A percentile compares a stretch with the other conserved stretches of the same genome.
Conservation (phyloP, 306 rosid species). For the Prunus mira region DNA sequence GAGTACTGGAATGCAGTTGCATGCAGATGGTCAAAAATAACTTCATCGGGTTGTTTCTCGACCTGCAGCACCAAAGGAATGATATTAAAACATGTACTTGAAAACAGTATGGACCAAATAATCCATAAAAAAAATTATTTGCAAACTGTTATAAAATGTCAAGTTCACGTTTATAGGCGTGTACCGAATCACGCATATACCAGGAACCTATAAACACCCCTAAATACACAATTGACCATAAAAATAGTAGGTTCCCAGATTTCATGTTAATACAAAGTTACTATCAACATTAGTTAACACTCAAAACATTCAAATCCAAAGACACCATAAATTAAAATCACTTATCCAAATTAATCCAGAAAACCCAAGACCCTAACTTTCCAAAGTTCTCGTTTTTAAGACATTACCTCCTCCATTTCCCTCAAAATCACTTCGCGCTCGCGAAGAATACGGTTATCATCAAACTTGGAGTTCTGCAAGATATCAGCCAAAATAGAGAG, state of each 20-base stretch:
- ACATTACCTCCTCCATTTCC: conserved; percentile 90
- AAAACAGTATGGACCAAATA: neutral
- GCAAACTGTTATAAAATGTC: neutral
- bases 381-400: neutral
- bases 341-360: neutral
- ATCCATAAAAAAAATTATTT: no score
- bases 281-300: neutral
- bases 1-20: conserved; percentile 96
- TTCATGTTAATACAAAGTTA: neutral
- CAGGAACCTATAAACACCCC: neutral
- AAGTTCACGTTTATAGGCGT: neutral
- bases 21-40: conserved; percentile 81
- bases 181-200: neutral
- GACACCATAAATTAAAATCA: neutral
- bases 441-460: conserved; percentile 59
- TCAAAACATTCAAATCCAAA: neutral
- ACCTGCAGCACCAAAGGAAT: conserved; percentile 43
- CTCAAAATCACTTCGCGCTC: conserved; percentile 87
- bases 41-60: conserved; percentile 90
- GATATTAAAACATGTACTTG: neutral
- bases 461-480: conserved; percentile 80
- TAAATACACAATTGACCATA: neutral
- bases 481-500: conserved; percentile 78
- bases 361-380: neutral
- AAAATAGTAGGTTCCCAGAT: neutral